Percentiles rank a stretch among this genome's conserved stretches.
These are phyloP conservation scores for Mrakia blollopis DNA, from an alignment of 768 basidiomycete genomes.

Conservation along the genomic window DNA sequence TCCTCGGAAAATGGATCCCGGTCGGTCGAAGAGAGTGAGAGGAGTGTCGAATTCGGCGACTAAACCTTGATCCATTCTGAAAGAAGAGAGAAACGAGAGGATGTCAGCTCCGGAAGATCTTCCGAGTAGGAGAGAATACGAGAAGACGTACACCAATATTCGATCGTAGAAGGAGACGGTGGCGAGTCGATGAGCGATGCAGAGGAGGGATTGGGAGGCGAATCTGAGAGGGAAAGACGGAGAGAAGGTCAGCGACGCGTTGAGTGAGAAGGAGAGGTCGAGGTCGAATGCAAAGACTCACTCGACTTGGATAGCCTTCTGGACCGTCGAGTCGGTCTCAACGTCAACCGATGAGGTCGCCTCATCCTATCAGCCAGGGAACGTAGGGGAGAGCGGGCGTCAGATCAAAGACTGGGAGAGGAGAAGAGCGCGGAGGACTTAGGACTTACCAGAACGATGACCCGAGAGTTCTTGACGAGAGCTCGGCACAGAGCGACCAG, in stretches of 20 bases:
- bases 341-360: slow-evolving; percentile 60
- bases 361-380: slow-evolving; percentile 51
- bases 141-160: slow-evolving; percentile 37
- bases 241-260: too few relatives aligned
- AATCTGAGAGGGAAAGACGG: slow-evolving; percentile 51
- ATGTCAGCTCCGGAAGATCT: too few relatives aligned
- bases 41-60: slow-evolving; percentile 41
- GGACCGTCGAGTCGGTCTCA: slow-evolving; percentile 60
- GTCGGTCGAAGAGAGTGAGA: slow-evolving; percentile 37
- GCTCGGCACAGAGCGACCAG: slow-evolving; percentile 56
- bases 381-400: background rate
- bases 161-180: slow-evolving; percentile 44
- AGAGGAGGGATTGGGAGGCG: slow-evolving; percentile 36
- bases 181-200: slow-evolving; percentile 35
- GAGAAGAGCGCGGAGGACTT: background rate
- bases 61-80: slow-evolving; percentile 39
- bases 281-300: slow-evolving; percentile 50
- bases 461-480: slow-evolving; percentile 57
- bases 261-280: slow-evolving; percentile 55
- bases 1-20: slow-evolving; percentile 63
- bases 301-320: slow-evolving; percentile 60
- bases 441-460: slow-evolving; percentile 54
- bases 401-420: background rate
- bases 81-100: background rate
- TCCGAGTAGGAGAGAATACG: background rate